Conservation (phyloP, 768 basidiomycete genomes). For the Lactarius deliciosus region DNA sequence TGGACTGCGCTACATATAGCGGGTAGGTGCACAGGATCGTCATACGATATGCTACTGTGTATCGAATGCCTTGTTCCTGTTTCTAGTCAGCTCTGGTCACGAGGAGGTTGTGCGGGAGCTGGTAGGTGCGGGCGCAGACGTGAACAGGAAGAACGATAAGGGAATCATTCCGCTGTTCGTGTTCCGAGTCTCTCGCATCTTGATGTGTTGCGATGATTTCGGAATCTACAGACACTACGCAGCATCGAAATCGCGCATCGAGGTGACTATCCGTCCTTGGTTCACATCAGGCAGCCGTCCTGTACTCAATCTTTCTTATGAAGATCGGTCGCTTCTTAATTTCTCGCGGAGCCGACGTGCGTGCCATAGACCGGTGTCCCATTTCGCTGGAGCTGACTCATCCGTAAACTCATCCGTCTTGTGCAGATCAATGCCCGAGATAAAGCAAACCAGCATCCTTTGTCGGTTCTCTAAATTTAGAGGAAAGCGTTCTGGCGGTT, state of each 20-base stretch:
- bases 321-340: constrained; percentile 89
- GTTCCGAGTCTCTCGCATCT: constrained; percentile 16
- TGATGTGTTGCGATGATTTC: constrained; percentile 25
- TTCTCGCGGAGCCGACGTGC: constrained; percentile 85
- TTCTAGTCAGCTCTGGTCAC: constrained; percentile 76
- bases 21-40: constrained; percentile 41
- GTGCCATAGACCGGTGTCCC: constrained; percentile 39
- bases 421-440: constrained; percentile 90
- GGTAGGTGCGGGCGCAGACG: constrained; percentile 78
- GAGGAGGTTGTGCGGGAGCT: constrained; percentile 74
- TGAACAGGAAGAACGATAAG: constrained; percentile 78
- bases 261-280: constrained; percentile 39
- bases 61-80: constrained; percentile 18
- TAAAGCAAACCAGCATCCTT: constrained; percentile 86
- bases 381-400: constrained; percentile 29
- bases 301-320: constrained; percentile 29
- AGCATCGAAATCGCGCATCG: constrained; percentile 86
- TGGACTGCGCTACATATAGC: constrained; percentile 85
- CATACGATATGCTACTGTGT: neutral
- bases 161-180: constrained; percentile 80
- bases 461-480: constrained; percentile 49
- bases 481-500: neutral
- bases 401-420: constrained; percentile 31
- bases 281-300: neutral
- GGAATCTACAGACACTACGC: constrained; percentile 72